Evolutionary conservation across 192 early-diverging fungal genomes (phyloP).

Genomic region (Coemansia sp.): DNA sequence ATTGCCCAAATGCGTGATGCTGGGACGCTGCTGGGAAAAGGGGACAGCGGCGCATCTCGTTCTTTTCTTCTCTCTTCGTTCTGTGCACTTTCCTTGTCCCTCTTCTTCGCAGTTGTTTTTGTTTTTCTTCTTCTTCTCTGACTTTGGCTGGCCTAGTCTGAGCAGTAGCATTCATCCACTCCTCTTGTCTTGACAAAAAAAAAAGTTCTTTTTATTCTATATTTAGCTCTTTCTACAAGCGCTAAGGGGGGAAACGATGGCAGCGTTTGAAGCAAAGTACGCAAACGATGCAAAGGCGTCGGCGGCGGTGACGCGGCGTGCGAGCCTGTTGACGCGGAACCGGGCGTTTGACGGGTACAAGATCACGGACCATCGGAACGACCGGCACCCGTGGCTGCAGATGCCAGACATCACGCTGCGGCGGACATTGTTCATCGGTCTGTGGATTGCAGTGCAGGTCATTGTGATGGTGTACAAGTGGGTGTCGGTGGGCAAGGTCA

Average conservation of each 20-base stretch:
- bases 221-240: background rate
- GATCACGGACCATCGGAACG: slow-evolving; percentile 20
- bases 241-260: background rate
- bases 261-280: slow-evolving; percentile 26
- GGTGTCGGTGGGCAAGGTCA: slow-evolving; percentile 51
- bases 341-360: slow-evolving; percentile 51
- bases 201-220: background rate
- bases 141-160: background rate
- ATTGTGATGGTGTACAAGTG: slow-evolving; percentile 58
- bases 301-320: slow-evolving; percentile 19
- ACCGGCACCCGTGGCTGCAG: slow-evolving; percentile 8
- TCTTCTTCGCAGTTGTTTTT: background rate
- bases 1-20: background rate
- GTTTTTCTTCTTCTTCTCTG: background rate
- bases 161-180: background rate
- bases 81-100: slow-evolving; percentile 5
- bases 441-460: slow-evolving; percentile 61
- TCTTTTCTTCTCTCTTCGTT: slow-evolving; percentile 11
- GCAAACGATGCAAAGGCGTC: background rate
- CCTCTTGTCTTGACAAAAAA: background rate
- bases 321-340: slow-evolving; percentile 45
- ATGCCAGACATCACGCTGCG: slow-evolving; percentile 49
- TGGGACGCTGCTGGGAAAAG: background rate
- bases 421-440: slow-evolving; percentile 50
- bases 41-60: background rate